Percentiles rank a stretch among this genome's conserved stretches.
Evolutionary conservation across 1,139 yeast genomes (phyloP).

Genomic region (Suhomyces chickasaworum): DNA sequence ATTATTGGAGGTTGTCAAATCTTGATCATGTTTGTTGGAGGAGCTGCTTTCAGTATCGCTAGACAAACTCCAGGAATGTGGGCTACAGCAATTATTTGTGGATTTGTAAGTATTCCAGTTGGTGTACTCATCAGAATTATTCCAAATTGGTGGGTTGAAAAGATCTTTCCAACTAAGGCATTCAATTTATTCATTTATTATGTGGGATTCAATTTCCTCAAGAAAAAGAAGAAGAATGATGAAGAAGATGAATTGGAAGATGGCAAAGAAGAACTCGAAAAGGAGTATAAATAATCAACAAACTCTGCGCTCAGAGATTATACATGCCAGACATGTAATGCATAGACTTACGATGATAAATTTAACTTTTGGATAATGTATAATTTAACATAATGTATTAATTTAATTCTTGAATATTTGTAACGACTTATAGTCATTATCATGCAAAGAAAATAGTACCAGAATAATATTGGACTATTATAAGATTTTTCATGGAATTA

Average conservation of each 20-base stretch:
- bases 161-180: slow-evolving; percentile 65
- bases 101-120: slow-evolving; percentile 77
- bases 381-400: slow-evolving; percentile 2
- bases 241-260: slow-evolving; percentile 6
- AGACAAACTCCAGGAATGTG: slow-evolving; percentile 84
- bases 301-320: not conserved
- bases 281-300: not conserved
- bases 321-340: slow-evolving; percentile 1
- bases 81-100: slow-evolving; percentile 87
- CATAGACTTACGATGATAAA: slow-evolving; percentile 2
- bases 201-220: slow-evolving; percentile 49
- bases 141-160: slow-evolving; percentile 79
- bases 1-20: slow-evolving; percentile 85
- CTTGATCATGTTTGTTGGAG: slow-evolving; percentile 94
- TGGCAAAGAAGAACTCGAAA: not conserved
- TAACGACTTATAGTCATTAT: not conserved
- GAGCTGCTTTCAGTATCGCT: slow-evolving; percentile 85
- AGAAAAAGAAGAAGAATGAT: slow-evolving; percentile 28
- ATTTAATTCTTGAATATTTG: not conserved
- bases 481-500: too few relatives aligned
- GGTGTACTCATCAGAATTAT: slow-evolving; percentile 74
- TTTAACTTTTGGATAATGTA: slow-evolving; percentile 1
- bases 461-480: too few relatives aligned
- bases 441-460: not conserved
- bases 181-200: slow-evolving; percentile 50